phyloP scores from a whole-genome alignment of 1,139 yeast genomes.

The Saccharomyces uvarum region DNA sequence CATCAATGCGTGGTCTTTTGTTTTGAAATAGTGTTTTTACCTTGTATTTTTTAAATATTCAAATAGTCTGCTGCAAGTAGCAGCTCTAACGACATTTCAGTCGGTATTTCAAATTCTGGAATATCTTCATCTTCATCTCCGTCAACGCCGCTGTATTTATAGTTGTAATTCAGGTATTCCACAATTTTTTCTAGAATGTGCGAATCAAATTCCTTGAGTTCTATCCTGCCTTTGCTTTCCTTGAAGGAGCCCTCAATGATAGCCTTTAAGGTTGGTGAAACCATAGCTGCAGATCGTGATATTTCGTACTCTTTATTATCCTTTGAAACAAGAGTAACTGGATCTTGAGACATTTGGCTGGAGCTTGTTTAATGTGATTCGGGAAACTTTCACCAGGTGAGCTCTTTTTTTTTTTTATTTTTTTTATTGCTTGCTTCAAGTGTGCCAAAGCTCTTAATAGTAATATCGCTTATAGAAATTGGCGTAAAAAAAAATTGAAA shows the following conservation, averaged over 20 bases:
- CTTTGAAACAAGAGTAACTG: slow-evolving; percentile 64
- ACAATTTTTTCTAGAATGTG: slow-evolving; percentile 70
- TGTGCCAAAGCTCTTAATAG: not conserved
- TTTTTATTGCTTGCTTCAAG: not conserved
- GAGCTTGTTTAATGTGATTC: not conserved
- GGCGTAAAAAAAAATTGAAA: not conserved
- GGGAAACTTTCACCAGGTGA: too few relatives aligned
- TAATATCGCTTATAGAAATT: not conserved
- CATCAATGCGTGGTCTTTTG: not conserved
- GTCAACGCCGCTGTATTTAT: slow-evolving; percentile 56
- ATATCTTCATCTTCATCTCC: slow-evolving; percentile 40
- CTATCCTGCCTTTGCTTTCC: slow-evolving; percentile 36
- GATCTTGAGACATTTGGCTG: slow-evolving; percentile 27
- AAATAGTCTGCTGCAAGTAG: slow-evolving; percentile 87
- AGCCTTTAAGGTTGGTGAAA: slow-evolving; percentile 72
- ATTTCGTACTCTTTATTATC: slow-evolving; percentile 65
- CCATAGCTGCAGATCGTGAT: slow-evolving; percentile 68
- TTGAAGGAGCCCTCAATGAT: slow-evolving; percentile 37
- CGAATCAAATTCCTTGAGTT: slow-evolving; percentile 52
- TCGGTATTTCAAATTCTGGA: slow-evolving; percentile 85
- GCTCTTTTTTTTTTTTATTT: not conserved
- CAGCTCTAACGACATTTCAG: slow-evolving; percentile 86
- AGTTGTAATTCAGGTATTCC: slow-evolving; percentile 75
- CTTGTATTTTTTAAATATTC: slow-evolving; percentile 34
- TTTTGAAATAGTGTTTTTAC: not conserved